phyloP scores from a whole-genome alignment of 176 grass and related monocot genomes.

The Cenchrus fungigraminus region DNA sequence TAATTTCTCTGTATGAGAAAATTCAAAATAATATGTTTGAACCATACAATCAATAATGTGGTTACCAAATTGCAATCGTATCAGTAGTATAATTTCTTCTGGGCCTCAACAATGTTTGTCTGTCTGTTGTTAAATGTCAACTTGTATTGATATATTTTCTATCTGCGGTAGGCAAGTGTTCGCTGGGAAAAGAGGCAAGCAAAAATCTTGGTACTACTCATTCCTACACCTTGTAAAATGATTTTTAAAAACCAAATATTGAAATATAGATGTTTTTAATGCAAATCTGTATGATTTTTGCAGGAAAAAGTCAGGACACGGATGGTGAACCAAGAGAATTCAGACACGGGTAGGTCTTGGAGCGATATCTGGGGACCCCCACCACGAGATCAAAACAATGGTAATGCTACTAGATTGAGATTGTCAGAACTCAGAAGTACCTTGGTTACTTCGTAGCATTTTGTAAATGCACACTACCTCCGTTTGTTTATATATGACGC shows the following conservation, averaged over 20 bases:
- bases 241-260: neutral
- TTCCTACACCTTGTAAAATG: slow-evolving; percentile 2
- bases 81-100: neutral
- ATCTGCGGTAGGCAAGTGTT: slow-evolving; percentile 56
- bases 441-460: neutral
- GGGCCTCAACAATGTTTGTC: neutral
- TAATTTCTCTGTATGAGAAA: neutral
- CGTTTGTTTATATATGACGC: too few relatives aligned
- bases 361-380: slow-evolving; percentile 70
- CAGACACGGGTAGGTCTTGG: slow-evolving; percentile 63
- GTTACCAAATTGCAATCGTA: neutral
- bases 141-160: slow-evolving; percentile 32
- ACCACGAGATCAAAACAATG: slow-evolving; percentile 48
- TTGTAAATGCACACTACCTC: neutral
- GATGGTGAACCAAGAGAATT: slow-evolving; percentile 72
- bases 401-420: slow-evolving; percentile 39
- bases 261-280: neutral
- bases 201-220: slow-evolving; percentile 75
- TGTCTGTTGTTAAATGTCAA: neutral
- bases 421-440: neutral
- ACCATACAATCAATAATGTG: too few relatives aligned
- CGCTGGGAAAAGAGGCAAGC: slow-evolving; percentile 85
- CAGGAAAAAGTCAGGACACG: slow-evolving; percentile 68
- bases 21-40: too few relatives aligned
- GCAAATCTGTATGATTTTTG: neutral